A percentile compares a stretch with the other conserved stretches of the same genome.
Conservation (phyloP, 768 basidiomycete genomes). For the Kwoniella sp. region DNA sequence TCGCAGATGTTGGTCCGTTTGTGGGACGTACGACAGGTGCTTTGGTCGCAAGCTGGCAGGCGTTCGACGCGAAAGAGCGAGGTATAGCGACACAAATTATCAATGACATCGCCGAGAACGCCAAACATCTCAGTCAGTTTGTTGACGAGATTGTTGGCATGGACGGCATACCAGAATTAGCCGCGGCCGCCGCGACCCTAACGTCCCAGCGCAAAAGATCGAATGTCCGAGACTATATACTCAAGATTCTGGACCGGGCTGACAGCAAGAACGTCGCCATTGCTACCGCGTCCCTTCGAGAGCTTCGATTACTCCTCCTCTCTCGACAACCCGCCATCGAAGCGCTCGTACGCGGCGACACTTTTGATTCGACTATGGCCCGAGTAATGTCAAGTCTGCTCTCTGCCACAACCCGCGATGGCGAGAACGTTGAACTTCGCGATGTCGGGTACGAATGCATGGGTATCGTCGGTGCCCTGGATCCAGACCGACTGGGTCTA, state of each 20-base stretch:
- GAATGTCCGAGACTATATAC: constrained; percentile 64
- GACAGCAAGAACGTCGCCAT: constrained; percentile 80
- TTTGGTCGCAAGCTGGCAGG: constrained; percentile 74
- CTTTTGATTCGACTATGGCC: constrained; percentile 77
- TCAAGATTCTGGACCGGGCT: constrained; percentile 71
- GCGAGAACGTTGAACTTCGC: constrained; percentile 70
- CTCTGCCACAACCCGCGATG: constrained; percentile 72
- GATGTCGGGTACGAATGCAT: constrained; percentile 83
- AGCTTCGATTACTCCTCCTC: constrained; percentile 70
- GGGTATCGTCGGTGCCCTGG: constrained; percentile 86
- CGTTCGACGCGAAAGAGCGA: constrained; percentile 63
- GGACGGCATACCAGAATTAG: constrained; percentile 67
- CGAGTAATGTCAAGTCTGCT: constrained; percentile 70
- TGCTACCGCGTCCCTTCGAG: constrained; percentile 70
- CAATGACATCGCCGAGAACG: constrained; percentile 68
- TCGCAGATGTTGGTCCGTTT: constrained; percentile 75
- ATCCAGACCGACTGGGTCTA: constrained; percentile 87
- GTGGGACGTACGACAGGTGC: constrained; percentile 85
- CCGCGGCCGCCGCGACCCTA: constrained; percentile 42
- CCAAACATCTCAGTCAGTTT: constrained; percentile 62
- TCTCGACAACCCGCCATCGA: constrained; percentile 62
- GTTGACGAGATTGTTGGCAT: constrained; percentile 81
- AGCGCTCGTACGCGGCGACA: constrained; percentile 75
- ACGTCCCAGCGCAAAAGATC: constrained; percentile 59
- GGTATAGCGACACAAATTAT: constrained; percentile 66